Percentiles rank a stretch among this genome's conserved stretches.
Evolutionary conservation across 768 basidiomycete genomes (phyloP).

Genomic region (Lentinula guzmanii): DNA sequence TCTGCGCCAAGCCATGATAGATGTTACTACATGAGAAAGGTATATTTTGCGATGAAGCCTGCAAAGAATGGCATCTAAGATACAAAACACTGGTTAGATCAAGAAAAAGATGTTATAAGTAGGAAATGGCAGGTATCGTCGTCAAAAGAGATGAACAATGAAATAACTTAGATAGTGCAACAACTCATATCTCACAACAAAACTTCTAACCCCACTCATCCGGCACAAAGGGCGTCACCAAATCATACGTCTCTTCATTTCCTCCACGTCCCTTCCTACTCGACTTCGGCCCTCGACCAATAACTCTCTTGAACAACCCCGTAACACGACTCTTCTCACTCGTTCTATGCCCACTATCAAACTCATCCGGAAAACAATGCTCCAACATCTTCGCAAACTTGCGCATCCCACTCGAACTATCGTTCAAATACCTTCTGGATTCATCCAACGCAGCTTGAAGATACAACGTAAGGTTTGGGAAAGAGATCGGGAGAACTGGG

Average conservation of each 20-base stretch:
- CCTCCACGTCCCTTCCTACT: conserved; percentile 42
- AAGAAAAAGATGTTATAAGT: background rate
- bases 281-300: conserved; percentile 40
- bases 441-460: conserved; percentile 66
- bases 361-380: conserved; percentile 50
- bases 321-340: conserved; percentile 39
- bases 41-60: too few relatives aligned
- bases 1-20: too few relatives aligned
- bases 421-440: conserved; percentile 54
- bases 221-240: conserved; percentile 77
- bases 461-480: conserved; percentile 73
- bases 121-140: background rate
- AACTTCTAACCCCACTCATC: conserved; percentile 59
- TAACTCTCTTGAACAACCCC: conserved; percentile 56
- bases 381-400: conserved; percentile 69
- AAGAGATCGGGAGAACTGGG: conserved; percentile 67
- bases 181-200: background rate
- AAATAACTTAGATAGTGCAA: background rate
- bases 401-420: conserved; percentile 54
- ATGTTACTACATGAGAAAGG: too few relatives aligned
- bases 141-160: background rate
- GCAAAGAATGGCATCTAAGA: background rate
- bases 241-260: conserved; percentile 77
- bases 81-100: background rate
- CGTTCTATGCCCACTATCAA: conserved; percentile 17